Conservation (phyloP, 495 filamentous ascomycete genomes). For the Penicillium argentinense region DNA sequence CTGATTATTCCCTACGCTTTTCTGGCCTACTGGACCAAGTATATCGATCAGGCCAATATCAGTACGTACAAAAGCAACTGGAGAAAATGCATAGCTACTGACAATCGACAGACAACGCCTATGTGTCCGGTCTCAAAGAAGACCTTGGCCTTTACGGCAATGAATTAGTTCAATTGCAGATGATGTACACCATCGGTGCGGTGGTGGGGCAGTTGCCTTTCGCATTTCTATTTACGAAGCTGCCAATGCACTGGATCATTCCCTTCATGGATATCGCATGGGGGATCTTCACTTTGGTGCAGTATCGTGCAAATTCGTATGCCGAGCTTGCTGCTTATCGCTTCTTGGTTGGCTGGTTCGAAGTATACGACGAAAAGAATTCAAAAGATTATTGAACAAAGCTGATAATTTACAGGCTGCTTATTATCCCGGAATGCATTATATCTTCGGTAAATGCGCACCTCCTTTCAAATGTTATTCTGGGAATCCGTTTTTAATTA, state of each 20-base stretch:
- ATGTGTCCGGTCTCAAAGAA: constrained; percentile 28
- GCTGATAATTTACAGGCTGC: constrained; percentile 25
- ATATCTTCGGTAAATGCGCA: constrained; percentile 48
- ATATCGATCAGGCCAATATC: constrained; percentile 43
- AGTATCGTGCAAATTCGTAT: constrained; percentile 39
- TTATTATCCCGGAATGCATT: constrained; percentile 48
- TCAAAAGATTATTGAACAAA: too few relatives aligned
- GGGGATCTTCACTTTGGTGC: constrained; percentile 49
- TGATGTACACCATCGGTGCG: constrained; percentile 50
- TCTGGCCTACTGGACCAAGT: constrained; percentile 48
- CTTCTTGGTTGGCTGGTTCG: constrained; percentile 87
- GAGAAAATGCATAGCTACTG: too few relatives aligned
- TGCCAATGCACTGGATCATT: constrained; percentile 49
- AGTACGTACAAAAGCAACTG: constrained; percentile 24
- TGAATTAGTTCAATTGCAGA: constrained; percentile 48
- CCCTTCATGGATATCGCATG: constrained; percentile 43
- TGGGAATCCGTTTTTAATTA: constrained; percentile 6
- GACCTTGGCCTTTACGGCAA: constrained; percentile 41
- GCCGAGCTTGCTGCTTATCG: constrained; percentile 54
- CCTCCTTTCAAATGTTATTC: constrained; percentile 43
- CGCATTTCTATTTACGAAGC: constrained; percentile 47
- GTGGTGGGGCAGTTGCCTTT: constrained; percentile 52
- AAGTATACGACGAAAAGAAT: constrained; percentile 38
- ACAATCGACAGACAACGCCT: constrained; percentile 26
- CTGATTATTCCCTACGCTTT: constrained; percentile 42